Evolutionary conservation across 73 alveolate genomes (phyloP), one percentile per base, ranked within the genome.

Genomic region (Paramecium caudatum): DNA sequence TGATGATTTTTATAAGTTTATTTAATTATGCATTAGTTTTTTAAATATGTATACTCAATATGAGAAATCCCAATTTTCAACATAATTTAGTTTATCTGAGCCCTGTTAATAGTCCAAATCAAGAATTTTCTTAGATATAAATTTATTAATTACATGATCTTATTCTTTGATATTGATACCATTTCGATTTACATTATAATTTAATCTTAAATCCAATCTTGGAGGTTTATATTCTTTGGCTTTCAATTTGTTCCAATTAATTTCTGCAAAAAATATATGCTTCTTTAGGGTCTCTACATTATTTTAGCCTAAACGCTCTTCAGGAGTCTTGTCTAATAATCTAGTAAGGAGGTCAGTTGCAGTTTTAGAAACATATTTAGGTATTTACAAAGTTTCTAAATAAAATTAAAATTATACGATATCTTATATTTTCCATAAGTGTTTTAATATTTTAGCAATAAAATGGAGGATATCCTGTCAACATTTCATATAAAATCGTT

Each of bases 391-490:
- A 16, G 47, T 10, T 3, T 68, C 84, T 68, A 68, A n/a, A 3
- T 3, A 8, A 30, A n/a, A n/a, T n/a, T n/a, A n/a, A n/a, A 55
- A 49, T 15, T 47, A 27, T 55, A 55, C 80, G 30, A 86, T 63
- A 86, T 36, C 48, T 86, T 19, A 86, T 86, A 63, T 86, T 63
- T 16, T 86, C 68, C 15, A 86, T 46, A 25, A 98, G 93, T 80
- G 94, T 95, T 49, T 97, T 97, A 4, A 93, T 91, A 86, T 95
- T 90, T 83, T 94, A 90, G 17, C 93, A 45, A 91, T 86, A 95
- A 93, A 86, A 95, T 8, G 98, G 98, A 17, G 97, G 97, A 61
- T 92, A 80, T 3, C 97, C 98, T 39, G 96, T 85, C 19, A 91
- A 61, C 96, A 95, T 93, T 93, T 95, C 98, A 91, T 93, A 95